Percentiles rank a stretch among this genome's conserved stretches.
Conservation (phyloP, 805 yeast species). For the Kurtzmaniella cleridarum region DNA sequence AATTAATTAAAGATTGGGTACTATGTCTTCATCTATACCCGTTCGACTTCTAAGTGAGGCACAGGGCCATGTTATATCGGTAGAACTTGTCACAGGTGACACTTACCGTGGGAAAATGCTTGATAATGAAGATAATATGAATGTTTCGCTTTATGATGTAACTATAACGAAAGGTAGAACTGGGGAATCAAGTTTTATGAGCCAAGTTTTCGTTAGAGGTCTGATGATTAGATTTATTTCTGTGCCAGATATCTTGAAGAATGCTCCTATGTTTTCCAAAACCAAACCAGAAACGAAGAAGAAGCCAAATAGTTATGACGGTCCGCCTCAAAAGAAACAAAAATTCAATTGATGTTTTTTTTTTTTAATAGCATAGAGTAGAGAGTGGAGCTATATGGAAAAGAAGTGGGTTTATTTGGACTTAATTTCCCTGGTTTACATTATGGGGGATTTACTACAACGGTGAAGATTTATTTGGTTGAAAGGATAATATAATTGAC, state of each 20-base stretch:
- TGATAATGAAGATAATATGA: conserved; percentile 93
- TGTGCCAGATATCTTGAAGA: conserved; percentile 80
- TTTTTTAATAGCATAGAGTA: too few relatives aligned
- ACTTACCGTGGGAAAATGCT: conserved; percentile 81
- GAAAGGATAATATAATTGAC: too few relatives aligned
- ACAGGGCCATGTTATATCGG: conserved; percentile 76
- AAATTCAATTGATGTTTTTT: conserved; percentile 8
- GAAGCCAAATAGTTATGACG: conserved; percentile 56
- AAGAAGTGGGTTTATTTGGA: too few relatives aligned
- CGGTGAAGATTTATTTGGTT: too few relatives aligned
- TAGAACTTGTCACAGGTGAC: conserved; percentile 83
- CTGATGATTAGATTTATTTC: conserved; percentile 80
- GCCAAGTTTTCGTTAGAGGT: conserved; percentile 86
- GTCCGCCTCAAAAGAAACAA: conserved; percentile 42
- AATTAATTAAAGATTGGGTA: too few relatives aligned
- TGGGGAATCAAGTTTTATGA: conserved; percentile 71
- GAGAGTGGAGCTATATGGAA: too few relatives aligned
- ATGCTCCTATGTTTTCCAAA: conserved; percentile 79
- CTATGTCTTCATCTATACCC: conserved; percentile 72
- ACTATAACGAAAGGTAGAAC: conserved; percentile 64
- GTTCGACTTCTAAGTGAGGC: conserved; percentile 84
- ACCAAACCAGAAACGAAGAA: conserved; percentile 55
- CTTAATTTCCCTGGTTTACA: too few relatives aligned
- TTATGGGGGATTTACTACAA: too few relatives aligned
- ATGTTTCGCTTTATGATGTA: conserved; percentile 78